phyloP scores from a whole-genome alignment of 176 grass and related monocot species.

The Puccinellia tenuiflora region DNA sequence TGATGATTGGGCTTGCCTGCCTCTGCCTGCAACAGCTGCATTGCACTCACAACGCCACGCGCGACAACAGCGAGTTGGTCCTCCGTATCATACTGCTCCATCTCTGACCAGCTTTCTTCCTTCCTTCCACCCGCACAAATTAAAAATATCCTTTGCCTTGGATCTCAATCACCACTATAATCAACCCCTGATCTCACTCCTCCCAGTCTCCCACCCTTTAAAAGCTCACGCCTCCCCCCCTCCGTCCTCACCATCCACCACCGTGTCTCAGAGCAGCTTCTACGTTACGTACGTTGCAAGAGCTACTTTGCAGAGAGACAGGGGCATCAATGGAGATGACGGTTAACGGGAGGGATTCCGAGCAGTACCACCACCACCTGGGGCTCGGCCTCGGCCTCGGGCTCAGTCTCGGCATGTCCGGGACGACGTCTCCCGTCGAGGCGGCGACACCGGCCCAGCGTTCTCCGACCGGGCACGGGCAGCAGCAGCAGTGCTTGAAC shows the following conservation, averaged over 20 bases:
- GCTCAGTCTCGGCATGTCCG: slow-evolving; percentile 47
- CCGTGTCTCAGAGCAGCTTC: not conserved
- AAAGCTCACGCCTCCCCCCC: not conserved
- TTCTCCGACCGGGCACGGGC: not conserved
- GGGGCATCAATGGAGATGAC: slow-evolving; percentile 4
- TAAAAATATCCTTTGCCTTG: not conserved
- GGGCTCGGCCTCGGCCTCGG: slow-evolving; percentile 21
- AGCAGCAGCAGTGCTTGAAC: slow-evolving; percentile 27
- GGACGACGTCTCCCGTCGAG: not conserved
- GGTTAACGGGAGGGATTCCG: not conserved
- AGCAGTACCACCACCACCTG: not conserved
- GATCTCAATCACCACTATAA: not conserved
- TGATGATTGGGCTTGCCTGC: slow-evolving; percentile 18
- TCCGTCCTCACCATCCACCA: not conserved
- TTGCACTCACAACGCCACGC: not conserved
- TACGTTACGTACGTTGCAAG: not conserved
- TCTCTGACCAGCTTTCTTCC: slow-evolving; percentile 9
- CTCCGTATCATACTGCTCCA: not conserved
- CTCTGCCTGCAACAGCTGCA: not conserved
- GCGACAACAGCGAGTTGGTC: not conserved
- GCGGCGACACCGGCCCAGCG: not conserved
- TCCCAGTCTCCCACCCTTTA: not conserved
- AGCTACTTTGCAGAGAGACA: too few relatives aligned
- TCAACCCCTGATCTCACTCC: not conserved
- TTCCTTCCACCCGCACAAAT: not conserved